Base-by-base conservation (phyloP, 1,284 basidiomycete species). In the Puccinia sorghi region DNA sequence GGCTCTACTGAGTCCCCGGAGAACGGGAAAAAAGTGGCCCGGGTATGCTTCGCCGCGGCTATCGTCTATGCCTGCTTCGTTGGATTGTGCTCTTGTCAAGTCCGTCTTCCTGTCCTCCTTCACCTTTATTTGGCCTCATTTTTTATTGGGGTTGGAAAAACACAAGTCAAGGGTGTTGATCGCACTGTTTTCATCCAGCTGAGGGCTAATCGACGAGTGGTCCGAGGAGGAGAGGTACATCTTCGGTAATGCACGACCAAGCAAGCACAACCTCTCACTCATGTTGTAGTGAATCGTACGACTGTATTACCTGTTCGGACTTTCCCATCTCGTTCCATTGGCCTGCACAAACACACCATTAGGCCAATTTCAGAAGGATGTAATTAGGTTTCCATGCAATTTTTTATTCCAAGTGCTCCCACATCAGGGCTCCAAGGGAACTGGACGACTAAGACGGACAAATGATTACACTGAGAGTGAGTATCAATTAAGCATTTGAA, bases 1-100 rank as follows among this genome's bases (percentile, higher is more conserved):
- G 72, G 72, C 5, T 75, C 72, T 8, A 61, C 61, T 15, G 61
- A 61, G 27, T 64, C 59, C 1, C 72, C 72, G 3, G 61, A 75
- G 37, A 64, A 75, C 41, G 72, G 72, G 9, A 64, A 13, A 22
- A 64, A 64, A 63, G 72, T 75, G 20, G 72, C 59, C n/a, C 20
- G 43, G 27, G 61, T 75, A 9, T 75, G 72, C n/a, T 75, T 64
- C 22, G 48, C 61, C 25, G 25, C 72, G n/a, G 57, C 72, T 15
- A 48, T 75, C 17, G 61, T 75, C 50, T 75, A 75, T 66, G 59
- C 59, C 4, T 52, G 57, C 9, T 37, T 75, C 7, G 57, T 75
- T 7, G 61, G 32, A 17, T 75, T 75, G 52, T 75, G 72, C 41
- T 59, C 59, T n/a, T 75, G 72, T 66, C 72, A 75, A 52, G 72